Evolutionary conservation across 176 grass and related monocot genomes (phyloP).

Genomic region (Zea luxurians): DNA sequence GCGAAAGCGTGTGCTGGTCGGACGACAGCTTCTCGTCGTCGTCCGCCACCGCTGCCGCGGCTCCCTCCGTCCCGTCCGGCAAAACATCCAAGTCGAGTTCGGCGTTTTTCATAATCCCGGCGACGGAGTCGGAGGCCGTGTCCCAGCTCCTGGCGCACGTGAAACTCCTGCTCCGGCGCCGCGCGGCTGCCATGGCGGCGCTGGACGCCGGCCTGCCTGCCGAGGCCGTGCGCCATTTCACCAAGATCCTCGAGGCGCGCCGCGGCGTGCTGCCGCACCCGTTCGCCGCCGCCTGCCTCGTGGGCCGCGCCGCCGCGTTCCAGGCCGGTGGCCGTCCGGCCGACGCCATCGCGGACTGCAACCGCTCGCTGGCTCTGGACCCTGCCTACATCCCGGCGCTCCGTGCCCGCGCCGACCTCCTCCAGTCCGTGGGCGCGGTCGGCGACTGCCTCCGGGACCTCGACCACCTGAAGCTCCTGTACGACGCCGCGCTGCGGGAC

Average conservation of each 20-base stretch:
- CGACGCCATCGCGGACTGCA: constrained; percentile 85
- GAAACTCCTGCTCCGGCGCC: constrained; percentile 80
- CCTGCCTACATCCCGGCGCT: constrained; percentile 85
- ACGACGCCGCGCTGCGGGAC: constrained; percentile 84
- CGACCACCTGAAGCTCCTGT: constrained; percentile 87
- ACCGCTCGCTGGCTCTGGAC: constrained; percentile 80
- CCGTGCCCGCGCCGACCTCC: constrained; percentile 74
- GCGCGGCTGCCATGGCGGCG: constrained; percentile 76
- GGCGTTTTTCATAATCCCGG: constrained; percentile 24
- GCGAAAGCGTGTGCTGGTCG: constrained; percentile 79
- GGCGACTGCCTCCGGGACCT: constrained; percentile 85
- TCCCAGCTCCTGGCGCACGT: constrained; percentile 76
- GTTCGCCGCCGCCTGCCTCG: constrained; percentile 78
- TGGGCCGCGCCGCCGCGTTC: constrained; percentile 74
- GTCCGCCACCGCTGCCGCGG: constrained; percentile 7
- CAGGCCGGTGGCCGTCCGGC: constrained; percentile 58
- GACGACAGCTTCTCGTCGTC: constrained; percentile 83
- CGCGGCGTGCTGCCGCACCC: constrained; percentile 66
- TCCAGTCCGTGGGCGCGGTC: constrained; percentile 61
- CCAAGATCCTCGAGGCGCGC: constrained; percentile 79
- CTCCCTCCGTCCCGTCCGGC: constrained; percentile 9
- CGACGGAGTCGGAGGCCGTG: constrained; percentile 62
- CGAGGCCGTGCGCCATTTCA: constrained; percentile 79
- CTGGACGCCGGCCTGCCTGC: constrained; percentile 75
- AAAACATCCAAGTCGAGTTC: constrained; percentile 29